Evolutionary conservation across 2,329 filamentous ascomycete genomes (phyloP).

Genomic region (Cercospora citrullina): DNA sequence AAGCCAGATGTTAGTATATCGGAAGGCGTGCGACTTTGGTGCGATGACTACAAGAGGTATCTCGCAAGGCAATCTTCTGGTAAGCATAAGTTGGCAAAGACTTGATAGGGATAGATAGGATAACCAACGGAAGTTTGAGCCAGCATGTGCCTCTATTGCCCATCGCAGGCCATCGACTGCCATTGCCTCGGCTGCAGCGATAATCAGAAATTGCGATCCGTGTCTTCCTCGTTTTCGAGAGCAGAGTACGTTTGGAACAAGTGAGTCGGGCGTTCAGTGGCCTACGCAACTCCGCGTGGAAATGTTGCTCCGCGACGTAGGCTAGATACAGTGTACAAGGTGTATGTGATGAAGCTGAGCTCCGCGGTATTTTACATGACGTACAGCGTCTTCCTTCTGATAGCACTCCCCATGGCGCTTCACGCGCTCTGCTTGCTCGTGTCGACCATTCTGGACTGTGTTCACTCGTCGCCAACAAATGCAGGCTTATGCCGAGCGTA

Average conservation of each 20-base stretch:
- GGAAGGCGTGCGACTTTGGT: constrained; percentile 53
- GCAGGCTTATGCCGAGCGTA: not conserved
- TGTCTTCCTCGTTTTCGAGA: too few species aligned
- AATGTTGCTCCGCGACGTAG: not conserved
- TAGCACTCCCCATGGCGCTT: not conserved
- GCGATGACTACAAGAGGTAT: constrained; percentile 40
- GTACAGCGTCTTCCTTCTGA: not conserved
- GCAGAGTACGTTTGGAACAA: not conserved
- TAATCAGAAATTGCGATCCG: not conserved
- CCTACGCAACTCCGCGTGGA: not conserved
- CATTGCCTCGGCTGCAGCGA: not conserved
- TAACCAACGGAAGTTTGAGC: not conserved
- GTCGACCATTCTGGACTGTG: not conserved
- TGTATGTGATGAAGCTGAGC: not conserved
- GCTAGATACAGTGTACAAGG: not conserved
- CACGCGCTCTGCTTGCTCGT: not conserved
- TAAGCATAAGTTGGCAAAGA: not conserved
- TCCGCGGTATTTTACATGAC: not conserved
- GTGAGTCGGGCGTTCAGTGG: not conserved
- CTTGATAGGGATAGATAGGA: too few species aligned
- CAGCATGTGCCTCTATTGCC: not conserved
- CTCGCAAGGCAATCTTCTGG: constrained; percentile 15
- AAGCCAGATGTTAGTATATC: constrained; percentile 52
- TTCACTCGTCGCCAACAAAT: not conserved
- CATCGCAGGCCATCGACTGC: not conserved